Conservation (phyloP, 345 rosid genomes). For the Hypericum perforatum region DNA sequence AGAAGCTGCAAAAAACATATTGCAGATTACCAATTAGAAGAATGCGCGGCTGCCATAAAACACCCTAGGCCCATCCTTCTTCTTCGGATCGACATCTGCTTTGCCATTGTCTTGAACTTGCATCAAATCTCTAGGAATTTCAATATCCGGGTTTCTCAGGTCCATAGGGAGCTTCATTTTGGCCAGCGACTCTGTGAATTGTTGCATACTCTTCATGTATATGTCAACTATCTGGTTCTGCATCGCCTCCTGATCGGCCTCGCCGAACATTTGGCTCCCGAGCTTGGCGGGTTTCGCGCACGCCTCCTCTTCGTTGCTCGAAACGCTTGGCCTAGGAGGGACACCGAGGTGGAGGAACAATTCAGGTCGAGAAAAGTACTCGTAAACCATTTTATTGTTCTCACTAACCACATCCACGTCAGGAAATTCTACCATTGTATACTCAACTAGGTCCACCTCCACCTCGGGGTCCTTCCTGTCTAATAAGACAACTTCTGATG, state of each 20-base stretch:
- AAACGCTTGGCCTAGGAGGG: slow-evolving; percentile 27
- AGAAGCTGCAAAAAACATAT: too few relatives aligned
- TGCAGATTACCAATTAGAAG: slow-evolving; percentile 35
- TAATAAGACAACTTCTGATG: slow-evolving; percentile 77
- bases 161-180: slow-evolving; percentile 94
- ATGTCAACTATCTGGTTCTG: slow-evolving; percentile 90
- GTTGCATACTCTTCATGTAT: slow-evolving; percentile 98
- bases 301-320: slow-evolving; percentile 24
- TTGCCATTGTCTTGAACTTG: slow-evolving; percentile 22
- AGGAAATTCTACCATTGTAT: slow-evolving; percentile 85
- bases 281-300: slow-evolving; percentile 15
- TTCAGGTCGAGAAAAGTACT: slow-evolving; percentile 40
- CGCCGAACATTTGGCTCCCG: slow-evolving; percentile 23
- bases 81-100: slow-evolving; percentile 10
- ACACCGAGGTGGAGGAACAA: slow-evolving; percentile 71
- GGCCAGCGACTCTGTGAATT: slow-evolving; percentile 76
- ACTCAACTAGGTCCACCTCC: slow-evolving; percentile 46
- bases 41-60: slow-evolving; percentile 95
- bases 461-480: slow-evolving; percentile 43
- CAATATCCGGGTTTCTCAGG: slow-evolving; percentile 35
- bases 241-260: slow-evolving; percentile 64
- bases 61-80: slow-evolving; percentile 78
- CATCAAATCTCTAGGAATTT: slow-evolving; percentile 23
- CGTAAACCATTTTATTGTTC: slow-evolving; percentile 72
- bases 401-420: slow-evolving; percentile 52